Evolutionary conservation across 176 grass and related monocot species (phyloP).

Genomic region (Oryza meridionalis): DNA sequence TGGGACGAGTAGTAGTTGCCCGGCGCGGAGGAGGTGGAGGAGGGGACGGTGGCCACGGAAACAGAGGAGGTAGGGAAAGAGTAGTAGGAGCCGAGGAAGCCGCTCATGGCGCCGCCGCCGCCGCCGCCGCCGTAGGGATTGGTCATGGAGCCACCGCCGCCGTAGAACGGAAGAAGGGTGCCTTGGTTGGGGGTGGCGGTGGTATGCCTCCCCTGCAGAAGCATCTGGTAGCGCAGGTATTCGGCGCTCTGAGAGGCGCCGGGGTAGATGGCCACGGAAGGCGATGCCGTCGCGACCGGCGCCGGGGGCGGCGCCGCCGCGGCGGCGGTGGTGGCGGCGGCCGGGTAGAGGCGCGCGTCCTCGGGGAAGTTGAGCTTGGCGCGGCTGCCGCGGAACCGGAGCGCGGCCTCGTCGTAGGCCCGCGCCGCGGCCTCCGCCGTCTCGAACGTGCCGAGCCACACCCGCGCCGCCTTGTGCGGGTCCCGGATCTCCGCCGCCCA

Average conservation of each 20-base stretch:
- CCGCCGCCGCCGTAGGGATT: neutral
- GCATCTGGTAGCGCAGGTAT: constrained; percentile 55
- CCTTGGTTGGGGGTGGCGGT: constrained; percentile 18
- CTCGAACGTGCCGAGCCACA: constrained; percentile 99
- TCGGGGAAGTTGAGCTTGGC: constrained; percentile 99
- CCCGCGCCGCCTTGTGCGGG: constrained; percentile 95
- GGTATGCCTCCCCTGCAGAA: constrained; percentile 28
- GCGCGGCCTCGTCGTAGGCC: constrained; percentile 94
- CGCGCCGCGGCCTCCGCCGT: constrained; percentile 92
- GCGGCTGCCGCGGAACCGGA: constrained; percentile 85
- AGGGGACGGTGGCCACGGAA: constrained; percentile 49
- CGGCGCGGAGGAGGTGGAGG: constrained; percentile 42
- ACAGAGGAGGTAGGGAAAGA: constrained; percentile 57
- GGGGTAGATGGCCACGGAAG: constrained; percentile 5
- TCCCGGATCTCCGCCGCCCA: constrained; percentile 99
- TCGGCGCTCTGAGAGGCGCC: constrained; percentile 22
- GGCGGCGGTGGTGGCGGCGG: neutral
- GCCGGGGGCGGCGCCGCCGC: neutral
- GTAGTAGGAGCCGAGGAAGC: constrained; percentile 48
- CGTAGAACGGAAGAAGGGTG: constrained; percentile 48
- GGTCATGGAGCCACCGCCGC: neutral
- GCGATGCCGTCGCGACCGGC: constrained; percentile 14
- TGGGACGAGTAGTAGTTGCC: constrained; percentile 48
- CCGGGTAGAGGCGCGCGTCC: constrained; percentile 64
- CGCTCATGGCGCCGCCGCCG: constrained; percentile 11